Conservation (phyloP, 2,329 filamentous ascomycete species). For the Mollisia scopiformis region DNA sequence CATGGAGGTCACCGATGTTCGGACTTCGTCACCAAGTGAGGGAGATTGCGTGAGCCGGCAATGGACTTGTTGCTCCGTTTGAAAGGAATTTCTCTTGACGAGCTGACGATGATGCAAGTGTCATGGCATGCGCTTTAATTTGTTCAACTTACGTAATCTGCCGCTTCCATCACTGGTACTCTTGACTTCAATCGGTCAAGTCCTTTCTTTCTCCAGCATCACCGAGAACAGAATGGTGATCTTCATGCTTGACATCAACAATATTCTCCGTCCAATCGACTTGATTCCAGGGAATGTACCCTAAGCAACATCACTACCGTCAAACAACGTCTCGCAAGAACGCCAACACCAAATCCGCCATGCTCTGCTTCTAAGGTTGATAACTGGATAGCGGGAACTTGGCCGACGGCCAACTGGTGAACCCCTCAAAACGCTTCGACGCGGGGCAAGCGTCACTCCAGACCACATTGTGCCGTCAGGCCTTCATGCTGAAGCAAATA, state of each 20-base stretch:
- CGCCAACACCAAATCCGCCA: background rate
- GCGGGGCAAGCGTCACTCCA: background rate
- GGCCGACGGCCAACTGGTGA: background rate
- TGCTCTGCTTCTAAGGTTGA: background rate
- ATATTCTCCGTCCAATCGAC: background rate
- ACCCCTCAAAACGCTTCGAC: background rate
- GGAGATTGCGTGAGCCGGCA: background rate
- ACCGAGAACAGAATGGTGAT: background rate
- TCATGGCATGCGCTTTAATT: too few species aligned
- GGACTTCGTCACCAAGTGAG: background rate
- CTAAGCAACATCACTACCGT: background rate
- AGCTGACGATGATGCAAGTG: background rate
- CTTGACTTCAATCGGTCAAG: background rate
- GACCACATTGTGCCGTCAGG: background rate
- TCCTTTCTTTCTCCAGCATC: background rate
- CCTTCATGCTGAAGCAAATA: background rate
- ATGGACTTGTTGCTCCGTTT: constrained; percentile 1
- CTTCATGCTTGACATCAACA: background rate
- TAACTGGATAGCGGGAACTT: background rate
- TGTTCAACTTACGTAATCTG: background rate
- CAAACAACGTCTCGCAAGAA: background rate
- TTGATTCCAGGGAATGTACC: background rate
- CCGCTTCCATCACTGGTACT: too few species aligned
- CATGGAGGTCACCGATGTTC: background rate
- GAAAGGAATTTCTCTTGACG: background rate